Base-by-base conservation (phyloP, 2,329 filamentous ascomycete species). In the Aspergillus arachidicola region DNA sequence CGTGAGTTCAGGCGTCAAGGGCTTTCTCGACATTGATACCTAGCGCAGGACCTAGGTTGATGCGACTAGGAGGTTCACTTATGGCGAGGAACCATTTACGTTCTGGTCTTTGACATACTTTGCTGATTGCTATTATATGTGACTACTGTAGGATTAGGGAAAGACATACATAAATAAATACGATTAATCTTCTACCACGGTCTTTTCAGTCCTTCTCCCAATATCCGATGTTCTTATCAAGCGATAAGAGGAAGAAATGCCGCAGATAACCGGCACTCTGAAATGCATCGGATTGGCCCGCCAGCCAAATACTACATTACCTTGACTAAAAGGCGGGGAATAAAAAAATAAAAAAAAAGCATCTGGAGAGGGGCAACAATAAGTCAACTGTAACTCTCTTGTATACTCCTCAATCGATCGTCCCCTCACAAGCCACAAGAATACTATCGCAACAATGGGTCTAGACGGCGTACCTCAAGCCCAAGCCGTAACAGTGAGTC, bases 401-500 rank as follows among this genome's bases (percentile, higher is more conserved):
- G 34, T 14, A 36, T 16, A 36, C 14, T 36, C 5, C 14, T 14
- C 12, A 16, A 36, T 16, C 16, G 10, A 58, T 55, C 41, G 48
- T 30, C 12, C 14, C 6, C 36, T 36, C 41, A 46, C 38, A 41
- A 19, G 32, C 32, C 10, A 34, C 11, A 11, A 14, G 14, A 38
- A 9, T 41, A 19, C 38, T 23, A 45, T 46, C 53, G 16, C 43
- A 60, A 64, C 36, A 26, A 71, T 75, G 72, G 63, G 56, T 50
- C 55, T 58, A 30, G 66, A 71, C 32, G 60, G 63, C 36, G 59
- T 72, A 2, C 58, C 69, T n/a, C 70, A 75, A 54, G 76, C 71
- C 36, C 72, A 79, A 57, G 77, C 81, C 4, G 79, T 84, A 32
- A 81, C 79, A 2, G 83, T 85, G 51, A 83, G 80, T 64, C 71